Conservation (phyloP, 2,329 filamentous ascomycete genomes). For the Ophiocordyceps camponoti-leonardi region DNA sequence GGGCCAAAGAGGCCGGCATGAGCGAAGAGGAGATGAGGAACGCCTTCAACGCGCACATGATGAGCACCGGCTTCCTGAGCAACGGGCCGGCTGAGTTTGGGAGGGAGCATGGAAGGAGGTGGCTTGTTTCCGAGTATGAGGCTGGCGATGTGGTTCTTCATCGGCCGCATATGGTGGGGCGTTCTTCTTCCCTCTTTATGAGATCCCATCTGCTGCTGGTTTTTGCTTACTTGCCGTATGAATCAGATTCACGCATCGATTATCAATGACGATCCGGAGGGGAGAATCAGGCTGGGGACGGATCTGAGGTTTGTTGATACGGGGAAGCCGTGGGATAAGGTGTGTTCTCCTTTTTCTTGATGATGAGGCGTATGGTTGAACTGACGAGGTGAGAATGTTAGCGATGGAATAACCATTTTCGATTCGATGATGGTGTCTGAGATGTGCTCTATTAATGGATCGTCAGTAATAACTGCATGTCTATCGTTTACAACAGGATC, state of each 20-base stretch:
- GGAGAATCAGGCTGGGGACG: conserved; percentile 35
- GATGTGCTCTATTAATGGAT: neutral
- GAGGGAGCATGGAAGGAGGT: conserved; percentile 10
- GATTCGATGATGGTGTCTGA: conserved; percentile 8
- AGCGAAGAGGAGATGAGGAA: conserved; percentile 30
- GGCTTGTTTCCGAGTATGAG: conserved; percentile 20
- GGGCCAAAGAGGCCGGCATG: conserved; percentile 29
- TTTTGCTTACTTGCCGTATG: no score
- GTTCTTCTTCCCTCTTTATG: no score
- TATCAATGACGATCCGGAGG: conserved; percentile 32
- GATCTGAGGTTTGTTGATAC: conserved; percentile 38
- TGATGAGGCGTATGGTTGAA: neutral
- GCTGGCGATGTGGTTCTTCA: conserved; percentile 23
- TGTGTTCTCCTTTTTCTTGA: conserved; percentile 6
- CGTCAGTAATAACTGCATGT: neutral
- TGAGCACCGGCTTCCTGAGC: conserved; percentile 33
- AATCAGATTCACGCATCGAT: conserved; percentile 40
- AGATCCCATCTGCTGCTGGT: no score
- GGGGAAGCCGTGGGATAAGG: conserved; percentile 30
- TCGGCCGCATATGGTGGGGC: conserved; percentile 14
- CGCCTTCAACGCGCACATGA: conserved; percentile 43
- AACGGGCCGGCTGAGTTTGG: conserved; percentile 25
- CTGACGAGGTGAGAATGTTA: neutral
- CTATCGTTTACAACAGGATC: no score
- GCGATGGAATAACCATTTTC: conserved; percentile 7